phyloP scores from a whole-genome alignment of 2,329 filamentous ascomycete genomes.

The Colletotrichum sp. region DNA sequence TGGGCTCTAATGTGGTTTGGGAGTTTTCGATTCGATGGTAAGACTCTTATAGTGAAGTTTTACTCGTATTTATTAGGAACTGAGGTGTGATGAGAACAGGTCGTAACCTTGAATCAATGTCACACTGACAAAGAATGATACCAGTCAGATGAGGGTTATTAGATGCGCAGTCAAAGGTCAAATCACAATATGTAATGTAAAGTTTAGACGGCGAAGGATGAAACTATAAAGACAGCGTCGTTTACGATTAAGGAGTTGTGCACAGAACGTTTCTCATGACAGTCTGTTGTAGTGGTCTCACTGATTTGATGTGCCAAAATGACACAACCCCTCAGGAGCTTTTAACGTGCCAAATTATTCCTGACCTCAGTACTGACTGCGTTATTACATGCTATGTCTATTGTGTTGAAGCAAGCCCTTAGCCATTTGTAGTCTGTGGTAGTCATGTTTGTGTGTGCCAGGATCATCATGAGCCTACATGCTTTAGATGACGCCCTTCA shows the following conservation, averaged over 20 bases:
- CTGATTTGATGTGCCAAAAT: not conserved
- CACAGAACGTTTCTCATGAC: not conserved
- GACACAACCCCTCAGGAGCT: not conserved
- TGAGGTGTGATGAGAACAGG: not conserved
- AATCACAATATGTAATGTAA: not conserved
- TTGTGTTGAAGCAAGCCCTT: not conserved
- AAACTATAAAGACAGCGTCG: not conserved
- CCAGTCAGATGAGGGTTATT: not conserved
- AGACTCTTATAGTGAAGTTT: not conserved
- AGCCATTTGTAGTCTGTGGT: not conserved
- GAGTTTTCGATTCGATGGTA: not conserved
- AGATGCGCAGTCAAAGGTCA: not conserved
- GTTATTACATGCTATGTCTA: not conserved
- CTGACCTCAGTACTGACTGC: not conserved
- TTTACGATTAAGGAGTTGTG: not conserved
- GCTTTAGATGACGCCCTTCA: not conserved
- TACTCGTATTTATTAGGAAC: not conserved
- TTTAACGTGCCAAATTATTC: not conserved
- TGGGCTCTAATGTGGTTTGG: not conserved
- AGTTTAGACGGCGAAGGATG: not conserved
- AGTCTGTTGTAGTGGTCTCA: not conserved
- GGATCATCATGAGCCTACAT: not conserved
- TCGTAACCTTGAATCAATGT: not conserved
- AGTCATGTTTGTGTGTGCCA: not conserved
- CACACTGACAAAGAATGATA: not conserved